Percentiles rank a stretch among this genome's conserved stretches.
Conservation (phyloP, 768 basidiomycete genomes). For the Podaxis pistillaris region DNA sequence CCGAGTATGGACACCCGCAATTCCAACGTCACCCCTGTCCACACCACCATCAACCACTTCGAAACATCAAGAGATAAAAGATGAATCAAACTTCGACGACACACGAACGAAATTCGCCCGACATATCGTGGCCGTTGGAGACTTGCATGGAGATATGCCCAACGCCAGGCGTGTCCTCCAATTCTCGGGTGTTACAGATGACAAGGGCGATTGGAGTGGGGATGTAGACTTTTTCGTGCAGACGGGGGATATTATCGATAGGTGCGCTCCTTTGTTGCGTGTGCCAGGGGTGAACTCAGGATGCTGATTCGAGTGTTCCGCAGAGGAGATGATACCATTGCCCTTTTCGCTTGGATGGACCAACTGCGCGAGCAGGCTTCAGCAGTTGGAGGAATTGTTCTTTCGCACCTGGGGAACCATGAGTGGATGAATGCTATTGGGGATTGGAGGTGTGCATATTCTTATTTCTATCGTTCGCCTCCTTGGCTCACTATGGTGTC, state of each 20-base stretch:
- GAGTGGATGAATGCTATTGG: slow-evolving; percentile 94
- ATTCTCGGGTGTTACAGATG: slow-evolving; percentile 77
- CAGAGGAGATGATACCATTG: slow-evolving; percentile 89
- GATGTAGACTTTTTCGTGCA: slow-evolving; percentile 86
- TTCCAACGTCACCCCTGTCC: background rate
- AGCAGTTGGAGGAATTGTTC: slow-evolving; percentile 63
- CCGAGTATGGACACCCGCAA: background rate
- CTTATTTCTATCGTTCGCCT: background rate
- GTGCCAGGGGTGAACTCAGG: background rate
- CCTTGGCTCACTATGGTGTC: background rate
- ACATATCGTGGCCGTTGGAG: slow-evolving; percentile 86
- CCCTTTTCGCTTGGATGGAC: slow-evolving; percentile 85
- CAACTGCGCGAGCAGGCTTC: slow-evolving; percentile 73
- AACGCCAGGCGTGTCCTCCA: slow-evolving; percentile 80
- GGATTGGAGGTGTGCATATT: slow-evolving; percentile 22
- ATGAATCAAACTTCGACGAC: background rate
- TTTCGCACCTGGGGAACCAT: slow-evolving; percentile 89
- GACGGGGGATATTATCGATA: slow-evolving; percentile 94
- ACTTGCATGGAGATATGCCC: slow-evolving; percentile 84
- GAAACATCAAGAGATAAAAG: background rate
- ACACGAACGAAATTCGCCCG: slow-evolving; percentile 35
- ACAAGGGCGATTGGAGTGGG: slow-evolving; percentile 76
- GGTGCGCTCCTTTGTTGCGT: slow-evolving; percentile 42
- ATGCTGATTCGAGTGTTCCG: background rate
- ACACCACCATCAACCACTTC: background rate